phyloP scores from a whole-genome alignment of 164 flowering plant species.

The Piper betle region DNA sequence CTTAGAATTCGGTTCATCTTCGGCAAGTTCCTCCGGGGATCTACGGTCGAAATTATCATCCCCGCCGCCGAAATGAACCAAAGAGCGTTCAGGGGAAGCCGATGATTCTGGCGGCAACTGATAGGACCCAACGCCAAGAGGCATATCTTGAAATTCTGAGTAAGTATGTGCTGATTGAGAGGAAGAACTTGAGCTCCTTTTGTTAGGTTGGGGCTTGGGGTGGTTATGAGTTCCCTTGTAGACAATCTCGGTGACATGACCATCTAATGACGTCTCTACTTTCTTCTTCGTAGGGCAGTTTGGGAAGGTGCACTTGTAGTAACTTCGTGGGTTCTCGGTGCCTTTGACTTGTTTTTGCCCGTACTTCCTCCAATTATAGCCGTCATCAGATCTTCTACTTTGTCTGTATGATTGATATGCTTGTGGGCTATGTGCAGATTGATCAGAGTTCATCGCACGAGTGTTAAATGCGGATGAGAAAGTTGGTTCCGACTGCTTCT shows the following conservation, averaged over 20 bases:
- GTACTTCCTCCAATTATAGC: conserved; percentile 83
- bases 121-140: conserved; percentile 7
- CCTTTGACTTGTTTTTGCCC: conserved; percentile 88
- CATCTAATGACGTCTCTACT: conserved; percentile 64
- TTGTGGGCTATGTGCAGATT: neutral
- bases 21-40: conserved; percentile 52
- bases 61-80: conserved; percentile 53
- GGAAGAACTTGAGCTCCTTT: conserved; percentile 21
- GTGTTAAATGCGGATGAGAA: neutral
- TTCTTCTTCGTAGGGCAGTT: conserved; percentile 78
- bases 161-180: conserved; percentile 25
- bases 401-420: conserved; percentile 26
- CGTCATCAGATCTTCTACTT: conserved; percentile 57
- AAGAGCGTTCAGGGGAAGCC: conserved; percentile 58
- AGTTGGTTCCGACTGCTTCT: neutral
- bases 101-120: conserved; percentile 21
- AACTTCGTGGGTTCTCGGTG: conserved; percentile 68
- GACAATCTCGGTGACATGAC: conserved; percentile 75
- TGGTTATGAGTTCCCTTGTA: conserved; percentile 82
- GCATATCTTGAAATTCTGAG: conserved; percentile 18
- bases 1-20: conserved; percentile 63
- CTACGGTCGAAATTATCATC: conserved; percentile 50
- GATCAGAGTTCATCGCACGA: neutral
- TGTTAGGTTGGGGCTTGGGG: conserved; percentile 63
- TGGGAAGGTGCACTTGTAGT: conserved; percentile 70